Evolutionary conservation across 139 green algal species (phyloP).

Genomic region (Diplosphaera chodatii): DNA sequence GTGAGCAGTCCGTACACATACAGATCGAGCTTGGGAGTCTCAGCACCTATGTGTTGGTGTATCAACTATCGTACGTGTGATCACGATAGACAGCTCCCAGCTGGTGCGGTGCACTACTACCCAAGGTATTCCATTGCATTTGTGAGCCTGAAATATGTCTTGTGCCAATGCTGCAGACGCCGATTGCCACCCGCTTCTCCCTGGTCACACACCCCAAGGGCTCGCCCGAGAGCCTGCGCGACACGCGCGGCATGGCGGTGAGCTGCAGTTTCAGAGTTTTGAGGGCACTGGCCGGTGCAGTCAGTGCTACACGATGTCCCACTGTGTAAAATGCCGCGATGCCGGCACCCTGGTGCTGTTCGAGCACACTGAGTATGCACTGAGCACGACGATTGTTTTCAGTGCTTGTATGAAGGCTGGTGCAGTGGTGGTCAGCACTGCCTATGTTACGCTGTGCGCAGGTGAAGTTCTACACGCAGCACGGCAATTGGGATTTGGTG

Average conservation of each 20-base stretch:
- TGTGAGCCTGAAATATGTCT: background rate
- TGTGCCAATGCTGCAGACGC: conserved; percentile 18
- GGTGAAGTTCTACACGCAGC: conserved; percentile 63
- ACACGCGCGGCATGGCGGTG: conserved; percentile 52
- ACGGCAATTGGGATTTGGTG: conserved; percentile 58
- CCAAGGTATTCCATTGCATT: background rate
- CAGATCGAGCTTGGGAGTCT: background rate
- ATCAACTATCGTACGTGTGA: too few relatives aligned
- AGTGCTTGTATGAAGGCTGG: background rate
- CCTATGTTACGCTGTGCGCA: background rate
- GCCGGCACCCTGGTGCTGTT: too few relatives aligned
- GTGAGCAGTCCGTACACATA: too few relatives aligned
- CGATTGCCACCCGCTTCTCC: conserved; percentile 45
- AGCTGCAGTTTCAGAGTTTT: background rate
- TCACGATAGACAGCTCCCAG: background rate
- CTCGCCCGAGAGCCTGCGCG: conserved; percentile 49
- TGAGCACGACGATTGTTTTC: too few relatives aligned
- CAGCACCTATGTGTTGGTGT: background rate
- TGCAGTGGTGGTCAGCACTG: too few relatives aligned
- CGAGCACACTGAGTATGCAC: too few relatives aligned
- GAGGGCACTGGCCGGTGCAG: background rate
- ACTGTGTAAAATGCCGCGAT: too few relatives aligned
- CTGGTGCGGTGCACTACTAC: background rate
- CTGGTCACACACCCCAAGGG: conserved; percentile 47
- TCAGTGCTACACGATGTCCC: background rate